phyloP scores from a whole-genome alignment of 1,284 basidiomycete genomes.

The Athelia sp. region DNA sequence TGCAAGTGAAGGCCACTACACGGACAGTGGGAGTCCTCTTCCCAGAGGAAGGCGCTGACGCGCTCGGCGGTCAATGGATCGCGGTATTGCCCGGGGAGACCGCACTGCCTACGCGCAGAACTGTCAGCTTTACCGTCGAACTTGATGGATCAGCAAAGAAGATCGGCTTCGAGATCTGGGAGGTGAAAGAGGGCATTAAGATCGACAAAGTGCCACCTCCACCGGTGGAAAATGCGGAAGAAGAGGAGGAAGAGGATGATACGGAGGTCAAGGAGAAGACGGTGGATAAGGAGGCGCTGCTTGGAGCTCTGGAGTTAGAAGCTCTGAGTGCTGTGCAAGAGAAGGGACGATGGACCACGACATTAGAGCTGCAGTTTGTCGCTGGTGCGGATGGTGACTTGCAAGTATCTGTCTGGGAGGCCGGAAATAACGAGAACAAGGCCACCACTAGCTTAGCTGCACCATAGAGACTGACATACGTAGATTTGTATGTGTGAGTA shows the following conservation, averaged over 20 bases:
- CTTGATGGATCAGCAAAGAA: slow-evolving; percentile 45
- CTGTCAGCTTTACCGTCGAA: slow-evolving; percentile 66
- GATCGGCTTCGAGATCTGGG: slow-evolving; percentile 82
- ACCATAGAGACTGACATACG: neutral
- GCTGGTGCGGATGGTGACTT: slow-evolving; percentile 51
- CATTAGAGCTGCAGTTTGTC: slow-evolving; percentile 62
- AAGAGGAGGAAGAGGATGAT: slow-evolving; percentile 57
- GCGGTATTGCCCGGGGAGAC: slow-evolving; percentile 70
- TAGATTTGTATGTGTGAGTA: too few relatives aligned
- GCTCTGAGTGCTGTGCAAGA: slow-evolving; percentile 44
- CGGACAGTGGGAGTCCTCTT: slow-evolving; percentile 80
- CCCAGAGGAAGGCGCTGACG: slow-evolving; percentile 50
- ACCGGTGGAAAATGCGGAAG: slow-evolving; percentile 46
- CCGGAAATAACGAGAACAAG: slow-evolving; percentile 30
- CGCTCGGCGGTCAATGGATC: slow-evolving; percentile 60
- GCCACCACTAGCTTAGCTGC: neutral
- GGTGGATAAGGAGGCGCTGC: slow-evolving; percentile 54
- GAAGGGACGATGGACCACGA: slow-evolving; percentile 46
- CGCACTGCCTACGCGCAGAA: slow-evolving; percentile 74
- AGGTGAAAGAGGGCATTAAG: slow-evolving; percentile 79
- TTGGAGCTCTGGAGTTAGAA: slow-evolving; percentile 51
- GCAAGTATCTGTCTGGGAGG: slow-evolving; percentile 42
- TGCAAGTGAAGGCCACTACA: slow-evolving; percentile 49
- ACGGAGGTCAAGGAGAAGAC: slow-evolving; percentile 64
- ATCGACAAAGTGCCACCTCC: slow-evolving; percentile 61